These are phyloP conservation scores for Cucumis cinereus DNA, from an alignment of 306 rosid species.

Conservation along the genomic window DNA sequence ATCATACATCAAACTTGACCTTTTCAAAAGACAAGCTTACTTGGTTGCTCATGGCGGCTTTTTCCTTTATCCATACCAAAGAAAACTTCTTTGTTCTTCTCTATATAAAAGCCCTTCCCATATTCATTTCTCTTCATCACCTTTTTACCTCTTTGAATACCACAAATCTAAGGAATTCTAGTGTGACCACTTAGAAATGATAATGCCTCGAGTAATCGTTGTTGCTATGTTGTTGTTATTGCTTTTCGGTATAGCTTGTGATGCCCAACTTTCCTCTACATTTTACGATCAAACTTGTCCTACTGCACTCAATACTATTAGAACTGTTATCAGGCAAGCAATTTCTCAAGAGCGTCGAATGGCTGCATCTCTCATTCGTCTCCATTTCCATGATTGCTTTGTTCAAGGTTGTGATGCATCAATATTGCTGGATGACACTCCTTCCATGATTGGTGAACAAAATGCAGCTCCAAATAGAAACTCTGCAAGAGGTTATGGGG, in stretches of 20 bases:
- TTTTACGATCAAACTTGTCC: conserved; percentile 46
- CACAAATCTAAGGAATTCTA: too few species aligned
- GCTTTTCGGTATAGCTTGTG: conserved; percentile 6
- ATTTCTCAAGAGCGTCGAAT: conserved; percentile 31
- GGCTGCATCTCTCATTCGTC: conserved; percentile 42
- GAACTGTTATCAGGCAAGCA: conserved; percentile 18
- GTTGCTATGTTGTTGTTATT: not conserved
- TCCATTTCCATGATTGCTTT: conserved; percentile 36
- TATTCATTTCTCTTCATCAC: too few species aligned
- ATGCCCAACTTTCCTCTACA: conserved; percentile 37
- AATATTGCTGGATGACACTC: conserved; percentile 22
- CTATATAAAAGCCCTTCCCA: too few species aligned
- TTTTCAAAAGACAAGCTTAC: too few species aligned
- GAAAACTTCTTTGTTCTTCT: too few species aligned
- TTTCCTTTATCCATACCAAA: too few species aligned
- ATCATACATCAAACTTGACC: too few species aligned
- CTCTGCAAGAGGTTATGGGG: conserved; percentile 30
- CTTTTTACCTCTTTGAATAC: too few species aligned
- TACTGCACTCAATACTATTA: conserved; percentile 30
- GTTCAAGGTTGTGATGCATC: conserved; percentile 62
- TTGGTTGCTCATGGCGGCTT: too few species aligned
- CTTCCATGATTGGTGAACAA: conserved; percentile 23
- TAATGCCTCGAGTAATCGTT: too few species aligned
- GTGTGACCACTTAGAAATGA: too few species aligned
- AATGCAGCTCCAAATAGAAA: conserved; percentile 10